Evolutionary conservation across 176 grass and related monocot genomes (phyloP).

Genomic region (Puya raimondii): DNA sequence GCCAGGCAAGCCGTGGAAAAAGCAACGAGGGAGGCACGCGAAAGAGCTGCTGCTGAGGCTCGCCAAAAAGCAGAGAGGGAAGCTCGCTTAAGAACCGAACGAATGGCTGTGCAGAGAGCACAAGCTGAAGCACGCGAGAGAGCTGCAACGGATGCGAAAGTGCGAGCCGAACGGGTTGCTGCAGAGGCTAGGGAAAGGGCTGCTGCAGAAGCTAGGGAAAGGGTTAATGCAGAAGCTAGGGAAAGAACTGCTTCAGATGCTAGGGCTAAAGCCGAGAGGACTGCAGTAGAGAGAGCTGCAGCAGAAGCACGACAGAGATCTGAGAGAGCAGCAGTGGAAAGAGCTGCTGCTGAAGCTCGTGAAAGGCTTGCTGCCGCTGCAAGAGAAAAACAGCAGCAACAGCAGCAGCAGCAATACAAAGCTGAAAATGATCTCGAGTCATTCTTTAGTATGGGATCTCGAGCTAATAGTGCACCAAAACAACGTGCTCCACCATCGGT

Average conservation of each 20-base stretch:
- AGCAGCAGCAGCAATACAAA: conserved; percentile 4
- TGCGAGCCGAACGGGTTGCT: not conserved
- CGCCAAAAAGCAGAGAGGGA: conserved; percentile 12
- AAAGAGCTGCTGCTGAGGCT: conserved; percentile 14
- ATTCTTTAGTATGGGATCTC: conserved; percentile 70
- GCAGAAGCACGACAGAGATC: conserved; percentile 32
- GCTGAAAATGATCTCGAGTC: conserved; percentile 81
- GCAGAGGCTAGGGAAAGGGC: conserved; percentile 10
- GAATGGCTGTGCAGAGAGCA: conserved; percentile 30
- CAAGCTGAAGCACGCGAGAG: conserved; percentile 45
- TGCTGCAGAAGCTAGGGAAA: conserved; percentile 23
- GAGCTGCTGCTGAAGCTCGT: conserved; percentile 34
- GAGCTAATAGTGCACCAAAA: conserved; percentile 53
- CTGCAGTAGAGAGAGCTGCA: conserved; percentile 34
- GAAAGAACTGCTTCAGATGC: conserved; percentile 10
- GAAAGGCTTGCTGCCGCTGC: conserved; percentile 37
- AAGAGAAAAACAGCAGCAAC: conserved; percentile 44
- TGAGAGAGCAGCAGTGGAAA: conserved; percentile 40
- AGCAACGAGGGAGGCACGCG: conserved; percentile 36
- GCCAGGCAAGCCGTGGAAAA: conserved; percentile 28
- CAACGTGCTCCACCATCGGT: conserved; percentile 17
- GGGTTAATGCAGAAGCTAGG: conserved; percentile 8
- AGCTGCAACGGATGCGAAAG: not conserved
- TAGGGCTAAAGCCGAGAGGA: conserved; percentile 15
- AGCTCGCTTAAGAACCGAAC: not conserved